Base-by-base conservation (phyloP, 2,329 filamentous ascomycete species). In the Coleophoma cylindrospora region DNA sequence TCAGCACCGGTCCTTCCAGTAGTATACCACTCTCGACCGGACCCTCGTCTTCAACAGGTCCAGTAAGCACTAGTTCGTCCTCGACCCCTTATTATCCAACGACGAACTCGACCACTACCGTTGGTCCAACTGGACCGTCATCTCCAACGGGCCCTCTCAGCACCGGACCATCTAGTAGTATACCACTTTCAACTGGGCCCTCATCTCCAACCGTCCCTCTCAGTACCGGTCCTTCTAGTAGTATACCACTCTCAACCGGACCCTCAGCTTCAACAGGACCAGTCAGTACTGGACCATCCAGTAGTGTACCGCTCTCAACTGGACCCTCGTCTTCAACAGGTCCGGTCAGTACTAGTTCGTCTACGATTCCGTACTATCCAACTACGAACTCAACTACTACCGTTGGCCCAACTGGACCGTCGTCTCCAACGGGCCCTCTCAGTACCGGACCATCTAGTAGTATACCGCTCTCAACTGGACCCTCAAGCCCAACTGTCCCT, bases 141-240 rank as follows among this genome's bases (percentile, higher is more conserved):
- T 19, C 19, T 19, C 19, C 19, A 19, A 19, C 19, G 19, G 19
- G 19, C 2, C 19, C 19, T 19, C 19, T 19, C 19, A 19, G 19
- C 3, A 19, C 19, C 19, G 19, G 19, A 2, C 19, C 19, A 10
- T 43, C 34, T 14, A 49, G 21, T 41, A 44, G 38, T 32, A 49
- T 34, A 4, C 37, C 34, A 36, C 27, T 47, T 17, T 47, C 45
- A 2, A 34, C 43, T 13, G 11, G 27, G 14, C 15, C 37, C 15
- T 27, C 14, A 6, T 41, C 45, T 9, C 37, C 45, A 2, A 27
- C 27, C 40, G 40, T n/a, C 40, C 43, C 32, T 41, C 44, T 44
- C 8, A 45, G 12, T 37, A n/a, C 34, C n/a, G 34, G 48, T n/a
- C 50, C 53, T 12, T 54, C 50, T 14, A 40, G 44, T n/a, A n/a